Conservation (phyloP, 768 basidiomycete genomes). For the Mrakia blollopis region DNA sequence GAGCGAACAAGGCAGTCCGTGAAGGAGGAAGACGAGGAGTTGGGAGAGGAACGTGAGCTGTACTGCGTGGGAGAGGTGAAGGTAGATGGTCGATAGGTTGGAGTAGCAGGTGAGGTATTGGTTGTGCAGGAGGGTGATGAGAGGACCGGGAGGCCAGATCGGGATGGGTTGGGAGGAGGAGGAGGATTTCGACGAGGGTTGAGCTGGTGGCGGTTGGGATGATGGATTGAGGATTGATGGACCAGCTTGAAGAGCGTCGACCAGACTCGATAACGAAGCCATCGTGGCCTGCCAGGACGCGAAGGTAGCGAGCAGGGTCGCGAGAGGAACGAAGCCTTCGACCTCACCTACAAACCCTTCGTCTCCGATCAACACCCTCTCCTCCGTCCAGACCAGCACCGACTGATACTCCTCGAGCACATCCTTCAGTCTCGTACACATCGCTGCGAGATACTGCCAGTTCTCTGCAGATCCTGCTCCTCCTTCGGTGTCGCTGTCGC, state of each 20-base stretch:
- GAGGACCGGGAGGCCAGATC: conserved; percentile 63
- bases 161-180: conserved; percentile 39
- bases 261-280: conserved; percentile 60
- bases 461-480: not conserved
- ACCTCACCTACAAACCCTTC: conserved; percentile 72
- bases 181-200: not conserved
- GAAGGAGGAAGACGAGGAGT: conserved; percentile 72
- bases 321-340: conserved; percentile 78
- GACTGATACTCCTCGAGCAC: conserved; percentile 64
- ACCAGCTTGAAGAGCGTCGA: conserved; percentile 52
- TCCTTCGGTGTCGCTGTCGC: not conserved
- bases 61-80: conserved; percentile 65
- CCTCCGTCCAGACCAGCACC: conserved; percentile 73
- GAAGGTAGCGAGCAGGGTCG: conserved; percentile 74
- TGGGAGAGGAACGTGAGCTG: conserved; percentile 79
- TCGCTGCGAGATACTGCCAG: conserved; percentile 66
- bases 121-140: conserved; percentile 71
- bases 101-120: conserved; percentile 74
- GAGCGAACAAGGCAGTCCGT: conserved; percentile 54
- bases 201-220: not conserved
- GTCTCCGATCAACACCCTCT: conserved; percentile 65
- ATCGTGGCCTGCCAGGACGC: conserved; percentile 85
- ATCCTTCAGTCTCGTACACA: conserved; percentile 66
- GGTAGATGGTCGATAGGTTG: conserved; percentile 65
- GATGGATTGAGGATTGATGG: conserved; percentile 20